phyloP scores from a whole-genome alignment of 2,329 filamentous ascomycete genomes.

The Ramularia collo-cygni region DNA sequence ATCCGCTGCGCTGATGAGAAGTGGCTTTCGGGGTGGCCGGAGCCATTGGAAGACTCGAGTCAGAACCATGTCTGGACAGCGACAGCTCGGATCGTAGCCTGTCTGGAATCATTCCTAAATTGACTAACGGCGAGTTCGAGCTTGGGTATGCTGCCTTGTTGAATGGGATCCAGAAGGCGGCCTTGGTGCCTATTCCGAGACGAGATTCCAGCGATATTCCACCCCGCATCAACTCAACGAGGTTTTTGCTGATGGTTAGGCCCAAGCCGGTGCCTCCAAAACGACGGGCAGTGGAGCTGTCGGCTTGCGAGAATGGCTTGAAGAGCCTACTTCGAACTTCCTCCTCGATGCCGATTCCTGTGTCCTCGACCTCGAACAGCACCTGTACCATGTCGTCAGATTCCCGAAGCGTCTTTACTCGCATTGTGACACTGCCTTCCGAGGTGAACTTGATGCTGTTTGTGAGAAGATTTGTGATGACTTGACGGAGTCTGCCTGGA shows the following conservation, averaged over 20 bases:
- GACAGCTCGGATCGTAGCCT: slow-evolving; percentile 52
- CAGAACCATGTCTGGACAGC: slow-evolving; percentile 61
- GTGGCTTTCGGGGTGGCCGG: slow-evolving; percentile 11
- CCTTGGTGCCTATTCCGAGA: slow-evolving; percentile 62
- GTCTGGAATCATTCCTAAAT: slow-evolving; percentile 60
- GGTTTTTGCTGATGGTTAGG: slow-evolving; percentile 72
- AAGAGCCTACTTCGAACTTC: slow-evolving; percentile 67
- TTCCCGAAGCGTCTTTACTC: slow-evolving; percentile 57
- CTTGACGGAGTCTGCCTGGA: slow-evolving; percentile 74
- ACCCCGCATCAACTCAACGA: slow-evolving; percentile 73
- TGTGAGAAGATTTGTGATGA: slow-evolving; percentile 71
- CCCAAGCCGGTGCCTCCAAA: slow-evolving; percentile 75
- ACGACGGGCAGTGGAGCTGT: slow-evolving; percentile 69
- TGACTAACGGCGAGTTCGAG: slow-evolving; percentile 46
- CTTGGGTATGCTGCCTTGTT: slow-evolving; percentile 56
- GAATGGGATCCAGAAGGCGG: slow-evolving; percentile 71
- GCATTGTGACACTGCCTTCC: slow-evolving; percentile 61
- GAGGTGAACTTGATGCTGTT: slow-evolving; percentile 72
- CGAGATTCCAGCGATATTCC: slow-evolving; percentile 64
- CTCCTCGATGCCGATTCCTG: slow-evolving; percentile 74
- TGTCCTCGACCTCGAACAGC: slow-evolving; percentile 67
- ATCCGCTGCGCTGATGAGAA: slow-evolving; percentile 11
- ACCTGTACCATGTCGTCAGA: slow-evolving; percentile 59
- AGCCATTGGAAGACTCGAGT: slow-evolving; percentile 34
- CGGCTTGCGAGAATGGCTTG: slow-evolving; percentile 74